Conservation (phyloP, 2,329 filamentous ascomycete species). For the Fusarium pseudocircinatum region DNA sequence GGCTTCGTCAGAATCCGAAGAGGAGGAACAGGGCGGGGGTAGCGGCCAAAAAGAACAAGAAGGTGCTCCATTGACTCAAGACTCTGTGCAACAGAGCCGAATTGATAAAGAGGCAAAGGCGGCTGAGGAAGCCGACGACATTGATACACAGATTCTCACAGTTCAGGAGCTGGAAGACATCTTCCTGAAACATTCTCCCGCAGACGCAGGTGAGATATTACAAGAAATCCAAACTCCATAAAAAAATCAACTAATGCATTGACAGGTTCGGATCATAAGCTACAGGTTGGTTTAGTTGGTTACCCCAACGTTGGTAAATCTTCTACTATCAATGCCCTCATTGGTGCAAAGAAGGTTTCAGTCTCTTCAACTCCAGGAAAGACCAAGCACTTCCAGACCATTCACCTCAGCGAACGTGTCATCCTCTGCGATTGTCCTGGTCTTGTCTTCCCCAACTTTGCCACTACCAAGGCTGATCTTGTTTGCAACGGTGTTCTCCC, state of each 20-base stretch:
- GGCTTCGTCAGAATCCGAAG: constrained; percentile 35
- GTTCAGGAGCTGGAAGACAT: constrained; percentile 92
- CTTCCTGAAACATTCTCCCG: constrained; percentile 77
- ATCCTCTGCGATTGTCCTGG: constrained; percentile 97
- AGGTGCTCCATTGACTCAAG: constrained; percentile 42
- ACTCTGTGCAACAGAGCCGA: constrained; percentile 43
- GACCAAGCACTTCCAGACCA: constrained; percentile 99
- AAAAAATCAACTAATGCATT: constrained; percentile 12
- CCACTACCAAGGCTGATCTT: constrained; percentile 93
- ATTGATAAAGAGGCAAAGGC: constrained; percentile 29
- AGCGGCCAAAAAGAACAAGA: constrained; percentile 38
- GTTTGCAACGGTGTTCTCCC: constrained; percentile 95
- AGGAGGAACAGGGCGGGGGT: constrained; percentile 42
- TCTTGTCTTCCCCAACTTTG: constrained; percentile 98
- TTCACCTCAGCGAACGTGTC: constrained; percentile 89
- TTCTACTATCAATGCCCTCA: constrained; percentile 98
- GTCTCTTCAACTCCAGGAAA: constrained; percentile 98
- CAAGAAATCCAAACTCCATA: not conserved
- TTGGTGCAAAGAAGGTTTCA: constrained; percentile 97
- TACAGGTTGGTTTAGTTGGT: constrained; percentile 91
- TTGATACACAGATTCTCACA: constrained; percentile 83
- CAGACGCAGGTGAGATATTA: constrained; percentile 58
- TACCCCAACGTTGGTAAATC: constrained; percentile 99
- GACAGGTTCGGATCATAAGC: constrained; percentile 67
- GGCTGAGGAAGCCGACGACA: constrained; percentile 50